Percentiles rank a stretch among this genome's conserved stretches.
phyloP scores from a whole-genome alignment of 768 basidiomycete genomes.

The Gymnopilus junonius region DNA sequence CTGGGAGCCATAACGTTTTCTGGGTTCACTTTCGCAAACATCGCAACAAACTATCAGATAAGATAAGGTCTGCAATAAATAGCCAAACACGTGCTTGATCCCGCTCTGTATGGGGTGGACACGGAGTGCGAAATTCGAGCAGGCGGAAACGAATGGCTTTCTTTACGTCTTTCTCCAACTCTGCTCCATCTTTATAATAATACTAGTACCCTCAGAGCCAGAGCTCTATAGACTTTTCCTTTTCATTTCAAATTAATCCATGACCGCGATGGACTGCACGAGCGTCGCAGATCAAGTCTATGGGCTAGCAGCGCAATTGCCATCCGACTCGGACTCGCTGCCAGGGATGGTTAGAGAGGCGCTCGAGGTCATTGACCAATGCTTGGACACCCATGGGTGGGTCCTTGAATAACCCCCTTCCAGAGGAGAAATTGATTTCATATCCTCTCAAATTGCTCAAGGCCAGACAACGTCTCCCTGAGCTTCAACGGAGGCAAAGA shows the following conservation, averaged over 20 bases:
- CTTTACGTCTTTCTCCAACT: conserved; percentile 15
- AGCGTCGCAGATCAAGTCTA: conserved; percentile 65
- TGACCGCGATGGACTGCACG: conserved; percentile 61
- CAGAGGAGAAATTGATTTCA: conserved; percentile 20
- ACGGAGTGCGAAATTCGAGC: conserved; percentile 8
- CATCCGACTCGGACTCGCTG: conserved; percentile 44
- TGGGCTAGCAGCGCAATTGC: conserved; percentile 45
- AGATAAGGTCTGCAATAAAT: not conserved
- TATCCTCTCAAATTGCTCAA: conserved; percentile 38
- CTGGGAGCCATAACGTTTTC: not conserved
- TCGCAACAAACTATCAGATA: not conserved
- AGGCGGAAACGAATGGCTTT: conserved; percentile 11
- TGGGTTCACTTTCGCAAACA: not conserved
- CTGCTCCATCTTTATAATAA: not conserved
- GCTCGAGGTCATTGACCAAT: conserved; percentile 77
- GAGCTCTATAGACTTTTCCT: not conserved
- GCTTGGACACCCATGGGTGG: conserved; percentile 81
- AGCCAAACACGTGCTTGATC: not conserved
- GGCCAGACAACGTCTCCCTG: conserved; percentile 74
- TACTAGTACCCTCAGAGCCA: no score
- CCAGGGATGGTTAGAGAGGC: conserved; percentile 75
- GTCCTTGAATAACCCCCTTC: conserved; percentile 36
- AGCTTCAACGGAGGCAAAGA: conserved; percentile 99
- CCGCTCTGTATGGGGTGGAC: not conserved
- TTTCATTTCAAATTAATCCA: not conserved